These are phyloP conservation scores for Aspergillus sp. DNA, from an alignment of 2,329 filamentous ascomycete genomes.

Conservation along the genomic window DNA sequence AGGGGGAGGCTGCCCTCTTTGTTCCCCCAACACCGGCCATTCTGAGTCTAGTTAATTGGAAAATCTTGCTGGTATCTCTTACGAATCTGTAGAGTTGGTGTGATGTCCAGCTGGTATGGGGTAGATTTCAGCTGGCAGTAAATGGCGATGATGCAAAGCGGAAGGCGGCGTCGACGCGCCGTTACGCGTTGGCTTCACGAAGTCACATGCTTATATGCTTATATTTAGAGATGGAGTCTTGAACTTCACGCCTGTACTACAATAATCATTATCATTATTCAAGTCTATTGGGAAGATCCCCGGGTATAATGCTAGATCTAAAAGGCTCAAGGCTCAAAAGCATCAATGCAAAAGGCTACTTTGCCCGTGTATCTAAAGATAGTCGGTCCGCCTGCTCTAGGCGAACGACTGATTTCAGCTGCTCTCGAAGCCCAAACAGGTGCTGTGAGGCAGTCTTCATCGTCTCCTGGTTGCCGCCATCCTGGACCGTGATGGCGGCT, in stretches of 20 bases:
- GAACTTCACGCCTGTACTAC: background rate
- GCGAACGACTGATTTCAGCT: conserved; percentile 52
- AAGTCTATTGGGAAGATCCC: conserved; percentile 6
- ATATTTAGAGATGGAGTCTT: background rate
- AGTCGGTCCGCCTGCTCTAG: conserved; percentile 55
- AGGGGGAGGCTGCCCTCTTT: conserved; percentile 33
- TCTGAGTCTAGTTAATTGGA: conserved; percentile 6
- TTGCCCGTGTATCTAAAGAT: conserved; percentile 56
- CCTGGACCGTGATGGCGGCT: conserved; percentile 53
- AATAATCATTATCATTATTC: background rate
- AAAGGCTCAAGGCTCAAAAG: conserved; percentile 6
- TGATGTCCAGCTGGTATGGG: too few species aligned
- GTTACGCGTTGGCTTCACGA: conserved; percentile 27
- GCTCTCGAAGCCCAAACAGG: conserved; percentile 50
- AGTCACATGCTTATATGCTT: conserved; percentile 33
- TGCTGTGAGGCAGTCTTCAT: conserved; percentile 52
- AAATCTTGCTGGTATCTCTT: too few species aligned
- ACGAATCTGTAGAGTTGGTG: too few species aligned
- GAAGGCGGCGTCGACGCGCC: conserved; percentile 17
- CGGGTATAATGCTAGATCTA: conserved; percentile 6
- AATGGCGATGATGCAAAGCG: background rate
- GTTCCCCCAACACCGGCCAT: conserved; percentile 22
- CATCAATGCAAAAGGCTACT: conserved; percentile 28
- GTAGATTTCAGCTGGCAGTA: too few species aligned
- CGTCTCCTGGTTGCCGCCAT: conserved; percentile 50